Conservation (phyloP, 2,329 filamentous ascomycete genomes). For the Magnaporthiopsis rhizophila region DNA sequence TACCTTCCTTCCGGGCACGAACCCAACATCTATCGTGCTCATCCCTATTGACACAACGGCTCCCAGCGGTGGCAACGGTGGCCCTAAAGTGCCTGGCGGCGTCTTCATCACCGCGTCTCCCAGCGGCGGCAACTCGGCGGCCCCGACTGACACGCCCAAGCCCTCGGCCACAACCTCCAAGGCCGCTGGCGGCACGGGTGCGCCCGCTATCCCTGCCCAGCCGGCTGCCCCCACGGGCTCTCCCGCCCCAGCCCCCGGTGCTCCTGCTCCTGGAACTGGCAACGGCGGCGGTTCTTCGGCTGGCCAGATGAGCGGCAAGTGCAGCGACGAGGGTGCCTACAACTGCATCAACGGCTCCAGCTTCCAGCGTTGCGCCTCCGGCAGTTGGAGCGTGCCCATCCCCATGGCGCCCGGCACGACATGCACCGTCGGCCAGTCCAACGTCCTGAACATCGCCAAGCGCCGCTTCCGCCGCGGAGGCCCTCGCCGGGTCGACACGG, state of each 20-base stretch:
- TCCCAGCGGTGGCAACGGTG: not conserved
- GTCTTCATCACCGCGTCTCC: slow-evolving; percentile 31
- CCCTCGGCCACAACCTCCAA: slow-evolving; percentile 9
- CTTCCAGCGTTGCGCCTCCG: slow-evolving; percentile 57
- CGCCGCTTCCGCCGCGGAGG: slow-evolving; percentile 3
- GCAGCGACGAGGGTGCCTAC: slow-evolving; percentile 47
- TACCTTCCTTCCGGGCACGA: not conserved
- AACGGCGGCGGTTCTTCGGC: slow-evolving; percentile 13
- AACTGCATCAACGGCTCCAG: slow-evolving; percentile 45
- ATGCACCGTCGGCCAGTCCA: slow-evolving; percentile 25
- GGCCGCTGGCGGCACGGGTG: slow-evolving; percentile 1
- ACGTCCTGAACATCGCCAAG: slow-evolving; percentile 2
- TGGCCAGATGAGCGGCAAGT: slow-evolving; percentile 19
- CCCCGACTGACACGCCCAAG: not conserved
- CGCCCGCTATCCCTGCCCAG: not conserved
- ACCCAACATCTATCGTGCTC: not conserved
- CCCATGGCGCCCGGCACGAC: slow-evolving; percentile 45
- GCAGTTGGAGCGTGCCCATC: slow-evolving; percentile 42
- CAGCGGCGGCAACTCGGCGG: slow-evolving; percentile 10
- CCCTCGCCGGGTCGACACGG: not conserved
- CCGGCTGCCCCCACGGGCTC: not conserved
- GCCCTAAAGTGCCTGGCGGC: slow-evolving; percentile 26
- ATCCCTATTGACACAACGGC: not conserved
- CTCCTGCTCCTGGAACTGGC: slow-evolving; percentile 18
- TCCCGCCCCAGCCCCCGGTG: slow-evolving; percentile 11